Base-by-base conservation (phyloP, 352 stramenopile species). In the Phytophthora pini region DNA sequence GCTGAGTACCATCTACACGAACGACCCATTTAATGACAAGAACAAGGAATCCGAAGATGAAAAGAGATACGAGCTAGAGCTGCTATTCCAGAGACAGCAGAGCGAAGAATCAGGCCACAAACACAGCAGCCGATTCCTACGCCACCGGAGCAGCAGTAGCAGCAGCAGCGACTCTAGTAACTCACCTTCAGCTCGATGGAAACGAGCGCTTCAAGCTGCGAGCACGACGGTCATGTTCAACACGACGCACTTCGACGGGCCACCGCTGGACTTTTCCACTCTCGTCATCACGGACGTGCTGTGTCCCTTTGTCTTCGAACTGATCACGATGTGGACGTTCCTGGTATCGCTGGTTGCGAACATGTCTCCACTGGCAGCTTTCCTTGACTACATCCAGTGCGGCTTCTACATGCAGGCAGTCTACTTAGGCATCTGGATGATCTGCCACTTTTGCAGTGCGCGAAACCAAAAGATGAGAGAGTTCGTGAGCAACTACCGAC, bases 401-500 rank as follows among this genome's bases (percentile, higher is more conserved):
- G 88, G 88, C 17, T 94, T 94, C 60, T 96, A 93, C 70, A 84
- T 77, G 61, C 68, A 91, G 43, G 74, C 68, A 7, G 75, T 77
- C 10, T 94, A 94, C 70, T 69, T 96, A 41, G 68, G 71, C 6
- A 40, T 93, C 9, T 96, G 88, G 88, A 88, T 93, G 70, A 69
- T 88, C 12, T 93, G 84, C 62, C 88, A 96, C 70, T 96, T 92
- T 64, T 94, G 84, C 62, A 96, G 88, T 70, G 70, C 81, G 45
- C 81, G 88, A 20, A 94, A 94, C 67, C 80, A 78, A 38, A 91
- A 92, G 47, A 96, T 96, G 88, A 87, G 88, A 47, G 82, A 94
- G 71, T 92, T 94, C 60, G 88, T 96, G 34, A 92, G 83, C 67
- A 94, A 93, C 60, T 96, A 96, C 56, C 79, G 87, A 31, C 84